These are phyloP conservation scores for Yamadazyma oceani DNA, from an alignment of 1,139 yeast species.

Conservation along the genomic window DNA sequence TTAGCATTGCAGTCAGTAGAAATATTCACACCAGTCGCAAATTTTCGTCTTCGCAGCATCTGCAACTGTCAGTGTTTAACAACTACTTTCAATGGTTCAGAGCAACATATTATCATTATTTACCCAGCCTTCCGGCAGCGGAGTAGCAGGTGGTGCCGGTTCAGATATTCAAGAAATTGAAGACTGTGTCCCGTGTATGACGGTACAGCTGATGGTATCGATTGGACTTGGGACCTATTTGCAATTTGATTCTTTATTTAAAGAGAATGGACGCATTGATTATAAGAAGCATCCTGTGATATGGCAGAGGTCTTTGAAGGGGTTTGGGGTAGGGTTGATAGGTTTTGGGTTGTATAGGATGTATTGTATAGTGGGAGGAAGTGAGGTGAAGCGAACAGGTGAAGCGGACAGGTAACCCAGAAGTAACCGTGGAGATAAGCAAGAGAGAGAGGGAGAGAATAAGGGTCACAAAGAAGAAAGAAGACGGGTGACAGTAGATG, in stretches of 20 bases:
- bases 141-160: conserved; percentile 19
- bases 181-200: conserved; percentile 42
- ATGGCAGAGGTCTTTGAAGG: conserved; percentile 41
- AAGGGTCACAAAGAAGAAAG: no score
- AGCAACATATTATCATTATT: conserved; percentile 34
- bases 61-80: no score
- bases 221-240: conserved; percentile 39
- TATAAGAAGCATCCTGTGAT: conserved; percentile 37
- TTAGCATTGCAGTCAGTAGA: no score
- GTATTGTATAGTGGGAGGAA: conserved; percentile 11
- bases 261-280: conserved; percentile 36
- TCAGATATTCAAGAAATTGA: no score
- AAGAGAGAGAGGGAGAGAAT: no score
- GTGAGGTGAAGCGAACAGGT: neutral
- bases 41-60: no score
- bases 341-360: conserved; percentile 41
- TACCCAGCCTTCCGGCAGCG: conserved; percentile 10
- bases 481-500: no score
- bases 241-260: conserved; percentile 30
- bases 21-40: neutral
- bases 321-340: conserved; percentile 33
- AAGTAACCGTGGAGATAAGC: no score
- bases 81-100: conserved; percentile 13
- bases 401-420: no score
- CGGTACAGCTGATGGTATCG: conserved; percentile 36